Conservation (phyloP, 2,329 filamentous ascomycete species). For the Neonectria hederae region DNA sequence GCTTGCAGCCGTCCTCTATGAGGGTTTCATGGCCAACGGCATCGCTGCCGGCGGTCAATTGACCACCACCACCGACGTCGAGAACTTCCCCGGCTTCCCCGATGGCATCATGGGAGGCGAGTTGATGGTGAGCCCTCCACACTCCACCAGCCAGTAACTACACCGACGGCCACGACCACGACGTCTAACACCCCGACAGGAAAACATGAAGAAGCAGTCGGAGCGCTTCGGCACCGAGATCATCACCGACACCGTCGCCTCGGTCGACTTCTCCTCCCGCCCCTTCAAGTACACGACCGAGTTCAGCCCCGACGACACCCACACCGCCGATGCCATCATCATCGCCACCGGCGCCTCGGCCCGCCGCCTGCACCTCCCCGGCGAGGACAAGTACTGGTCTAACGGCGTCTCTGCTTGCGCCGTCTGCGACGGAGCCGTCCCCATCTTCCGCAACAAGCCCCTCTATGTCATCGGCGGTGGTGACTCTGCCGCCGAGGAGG, state of each 20-base stretch:
- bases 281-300: conserved; percentile 97
- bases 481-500: conserved; percentile 97
- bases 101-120: conserved; percentile 86
- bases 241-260: conserved; percentile 90
- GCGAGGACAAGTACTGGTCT: conserved; percentile 97
- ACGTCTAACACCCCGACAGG: conserved; percentile 54
- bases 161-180: background rate
- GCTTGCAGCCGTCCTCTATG: conserved; percentile 81
- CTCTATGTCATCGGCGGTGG: conserved; percentile 96
- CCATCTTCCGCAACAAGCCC: conserved; percentile 97
- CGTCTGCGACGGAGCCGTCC: conserved; percentile 95
- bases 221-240: conserved; percentile 92
- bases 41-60: conserved; percentile 96
- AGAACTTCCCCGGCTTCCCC: conserved; percentile 97
- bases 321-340: conserved; percentile 92
- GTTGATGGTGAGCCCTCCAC: conserved; percentile 74
- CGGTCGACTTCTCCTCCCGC: conserved; percentile 82
- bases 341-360: conserved; percentile 96
- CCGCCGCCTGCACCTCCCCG: conserved; percentile 80
- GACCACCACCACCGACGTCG: conserved; percentile 97
- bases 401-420: conserved; percentile 96
- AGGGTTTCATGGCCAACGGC: conserved; percentile 97
- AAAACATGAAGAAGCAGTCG: conserved; percentile 92
- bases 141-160: conserved; percentile 12
- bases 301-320: conserved; percentile 81